Conservation (phyloP, 441 rosid species). For the Pelargonium australe region DNA sequence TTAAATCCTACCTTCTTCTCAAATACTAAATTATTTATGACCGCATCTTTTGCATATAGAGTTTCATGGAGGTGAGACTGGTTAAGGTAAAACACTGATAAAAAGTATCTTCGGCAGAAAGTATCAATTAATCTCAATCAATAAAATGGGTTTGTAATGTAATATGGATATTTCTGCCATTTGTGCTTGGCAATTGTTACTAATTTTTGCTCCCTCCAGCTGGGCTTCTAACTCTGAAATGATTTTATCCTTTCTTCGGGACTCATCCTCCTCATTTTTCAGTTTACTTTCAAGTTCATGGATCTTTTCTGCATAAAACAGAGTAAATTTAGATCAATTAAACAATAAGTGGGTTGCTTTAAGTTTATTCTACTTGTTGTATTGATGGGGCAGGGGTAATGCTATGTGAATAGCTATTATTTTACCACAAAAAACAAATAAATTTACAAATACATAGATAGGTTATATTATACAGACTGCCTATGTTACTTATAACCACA, state of each 20-base stretch:
- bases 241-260: conserved; percentile 41
- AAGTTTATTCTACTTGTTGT: neutral
- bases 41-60: conserved; percentile 49
- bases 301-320: conserved; percentile 48
- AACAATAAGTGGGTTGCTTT: conserved; percentile 9
- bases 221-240: conserved; percentile 52
- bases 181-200: conserved; percentile 35
- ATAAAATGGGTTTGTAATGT: conserved; percentile 11
- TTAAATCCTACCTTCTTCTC: conserved; percentile 53
- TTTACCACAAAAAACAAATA: neutral
- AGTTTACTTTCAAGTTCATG: conserved; percentile 45
- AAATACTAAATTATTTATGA: conserved; percentile 47
- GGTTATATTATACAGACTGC: neutral
- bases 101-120: conserved; percentile 21
- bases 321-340: conserved; percentile 10
- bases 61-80: conserved; percentile 60
- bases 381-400: neutral
- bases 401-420: conserved; percentile 1
- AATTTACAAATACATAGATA: neutral
- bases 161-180: conserved; percentile 63
- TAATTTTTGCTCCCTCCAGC: conserved; percentile 44
- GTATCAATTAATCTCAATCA: conserved; percentile 6
- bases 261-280: conserved; percentile 37
- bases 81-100: conserved; percentile 41
- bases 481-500: neutral